A percentile compares a stretch with the other conserved stretches of the same genome.
These are phyloP conservation scores for Pseudocercospora macadamiae DNA, from an alignment of 2,329 filamentous ascomycete species.

Conservation along the genomic window DNA sequence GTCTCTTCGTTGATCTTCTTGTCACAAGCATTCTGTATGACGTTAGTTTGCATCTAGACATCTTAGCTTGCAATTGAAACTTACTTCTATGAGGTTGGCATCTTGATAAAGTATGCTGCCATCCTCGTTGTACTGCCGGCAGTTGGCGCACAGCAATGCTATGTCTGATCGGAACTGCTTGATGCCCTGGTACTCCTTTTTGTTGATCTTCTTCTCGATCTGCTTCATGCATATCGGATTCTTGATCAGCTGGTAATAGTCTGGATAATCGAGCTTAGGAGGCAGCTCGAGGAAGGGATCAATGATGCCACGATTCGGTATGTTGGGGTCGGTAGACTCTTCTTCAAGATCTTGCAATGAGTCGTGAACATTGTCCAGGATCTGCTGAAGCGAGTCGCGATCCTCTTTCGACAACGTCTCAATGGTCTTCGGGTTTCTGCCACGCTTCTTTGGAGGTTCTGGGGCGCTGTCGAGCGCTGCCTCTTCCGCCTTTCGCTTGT, in stretches of 20 bases:
- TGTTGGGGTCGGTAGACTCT: conserved; percentile 62
- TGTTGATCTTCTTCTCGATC: conserved; percentile 93
- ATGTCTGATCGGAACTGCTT: conserved; percentile 83
- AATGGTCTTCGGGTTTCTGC: conserved; percentile 68
- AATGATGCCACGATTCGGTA: conserved; percentile 77
- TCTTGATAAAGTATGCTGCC: conserved; percentile 89
- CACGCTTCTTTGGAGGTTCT: conserved; percentile 72
- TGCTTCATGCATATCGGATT: conserved; percentile 95
- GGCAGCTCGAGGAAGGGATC: conserved; percentile 92
- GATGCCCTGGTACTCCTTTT: conserved; percentile 84
- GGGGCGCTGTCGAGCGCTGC: conserved; percentile 70
- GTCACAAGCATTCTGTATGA: conserved; percentile 44
- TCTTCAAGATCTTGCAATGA: conserved; percentile 82
- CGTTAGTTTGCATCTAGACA: conserved; percentile 6
- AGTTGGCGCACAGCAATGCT: conserved; percentile 83
- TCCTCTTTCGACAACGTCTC: conserved; percentile 69
- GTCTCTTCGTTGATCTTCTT: conserved; percentile 59
- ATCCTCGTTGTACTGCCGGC: conserved; percentile 95
- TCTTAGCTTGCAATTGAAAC: conserved; percentile 37
- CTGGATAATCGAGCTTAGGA: conserved; percentile 83
- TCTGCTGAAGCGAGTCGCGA: conserved; percentile 76
- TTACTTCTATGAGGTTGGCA: conserved; percentile 88
- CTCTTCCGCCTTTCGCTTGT: conserved; percentile 86
- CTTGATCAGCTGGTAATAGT: conserved; percentile 93
- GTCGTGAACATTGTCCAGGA: conserved; percentile 77